These are phyloP conservation scores for Pascua sp. DNA, from an alignment of 1,284 basidiomycete species.

Conservation along the genomic window DNA sequence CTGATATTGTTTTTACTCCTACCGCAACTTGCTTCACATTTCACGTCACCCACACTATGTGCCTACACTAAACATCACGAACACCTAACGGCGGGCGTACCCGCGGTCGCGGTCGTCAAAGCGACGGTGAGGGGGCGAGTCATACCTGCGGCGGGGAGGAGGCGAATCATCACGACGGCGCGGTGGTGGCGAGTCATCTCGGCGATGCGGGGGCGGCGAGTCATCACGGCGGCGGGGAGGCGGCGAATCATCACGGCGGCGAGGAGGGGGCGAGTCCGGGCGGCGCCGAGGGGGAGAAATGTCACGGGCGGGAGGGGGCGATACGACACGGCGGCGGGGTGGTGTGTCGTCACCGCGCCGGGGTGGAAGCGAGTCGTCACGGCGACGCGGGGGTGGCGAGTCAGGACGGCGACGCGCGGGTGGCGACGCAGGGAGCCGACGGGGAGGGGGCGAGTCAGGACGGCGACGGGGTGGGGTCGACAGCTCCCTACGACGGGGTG, in stretches of 20 bases:
- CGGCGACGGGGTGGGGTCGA: slow-evolving; percentile 20
- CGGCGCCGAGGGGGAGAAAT: slow-evolving; percentile 5
- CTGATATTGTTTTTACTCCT: no score
- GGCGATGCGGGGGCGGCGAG: slow-evolving; percentile 1
- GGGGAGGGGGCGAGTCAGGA: slow-evolving; percentile 13
- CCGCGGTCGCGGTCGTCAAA: slow-evolving; percentile 6
- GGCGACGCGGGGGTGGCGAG: slow-evolving; percentile 20
- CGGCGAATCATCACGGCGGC: slow-evolving; percentile 2
- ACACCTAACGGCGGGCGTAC: slow-evolving; percentile 3
- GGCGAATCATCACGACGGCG: slow-evolving; percentile 6
- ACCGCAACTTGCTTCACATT: no score
- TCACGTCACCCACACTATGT: not conserved
- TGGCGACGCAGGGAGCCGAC: slow-evolving; percentile 11
- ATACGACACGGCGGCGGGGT: slow-evolving; percentile 4
- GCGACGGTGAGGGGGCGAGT: slow-evolving; percentile 5
- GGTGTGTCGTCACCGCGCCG: slow-evolving; percentile 8
- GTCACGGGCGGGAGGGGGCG: slow-evolving; percentile 5
- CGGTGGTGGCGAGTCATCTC: slow-evolving; percentile 12
- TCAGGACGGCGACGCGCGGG: slow-evolving; percentile 18
- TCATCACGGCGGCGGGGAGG: slow-evolving; percentile 4
- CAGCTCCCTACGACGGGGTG: slow-evolving; percentile 17
- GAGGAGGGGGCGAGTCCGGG: slow-evolving; percentile 1
- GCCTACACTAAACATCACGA: not conserved
- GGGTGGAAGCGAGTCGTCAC: slow-evolving; percentile 16
- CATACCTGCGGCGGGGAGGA: slow-evolving; percentile 2